Evolutionary conservation across 352 stramenopile genomes (phyloP).

Genomic region (Phytopythium boreale): DNA sequence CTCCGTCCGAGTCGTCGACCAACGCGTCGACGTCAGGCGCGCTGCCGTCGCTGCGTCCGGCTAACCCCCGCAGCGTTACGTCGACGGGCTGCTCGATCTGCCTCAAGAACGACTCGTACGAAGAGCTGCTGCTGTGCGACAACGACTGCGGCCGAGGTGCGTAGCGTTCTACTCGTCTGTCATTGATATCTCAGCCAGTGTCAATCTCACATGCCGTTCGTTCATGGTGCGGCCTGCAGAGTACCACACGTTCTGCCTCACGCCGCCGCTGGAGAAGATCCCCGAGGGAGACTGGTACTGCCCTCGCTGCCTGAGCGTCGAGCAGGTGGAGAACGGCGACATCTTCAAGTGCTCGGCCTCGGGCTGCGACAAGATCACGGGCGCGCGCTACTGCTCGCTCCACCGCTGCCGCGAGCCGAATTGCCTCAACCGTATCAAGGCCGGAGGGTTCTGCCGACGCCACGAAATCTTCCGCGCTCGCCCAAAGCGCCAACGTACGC

Average conservation of each 20-base stretch:
- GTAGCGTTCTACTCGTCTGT: background rate
- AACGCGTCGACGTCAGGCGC: background rate
- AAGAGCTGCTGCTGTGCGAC: constrained; percentile 44
- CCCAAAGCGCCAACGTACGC: constrained; percentile 4
- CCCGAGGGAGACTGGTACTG: constrained; percentile 51
- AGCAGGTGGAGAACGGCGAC: constrained; percentile 17
- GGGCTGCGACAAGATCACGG: constrained; percentile 38
- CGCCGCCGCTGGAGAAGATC: constrained; percentile 40
- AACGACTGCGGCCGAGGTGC: constrained; percentile 44
- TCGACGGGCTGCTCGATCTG: constrained; percentile 26
- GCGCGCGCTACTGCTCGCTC: constrained; percentile 29
- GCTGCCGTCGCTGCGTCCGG: background rate
- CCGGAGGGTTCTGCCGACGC: constrained; percentile 28
- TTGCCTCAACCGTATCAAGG: constrained; percentile 28
- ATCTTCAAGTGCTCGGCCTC: constrained; percentile 36
- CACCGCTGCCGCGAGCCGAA: constrained; percentile 27
- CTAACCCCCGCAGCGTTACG: background rate
- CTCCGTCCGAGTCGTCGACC: background rate
- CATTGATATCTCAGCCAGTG: background rate
- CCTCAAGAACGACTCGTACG: constrained; percentile 33
- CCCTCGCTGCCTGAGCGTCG: constrained; percentile 25
- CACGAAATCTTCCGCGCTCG: constrained; percentile 18
- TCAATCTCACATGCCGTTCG: background rate
- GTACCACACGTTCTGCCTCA: constrained; percentile 49
- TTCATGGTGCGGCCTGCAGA: constrained; percentile 13